Conservation (phyloP, 192 early-diverging fungal genomes). For the Coemansia sp. region DNA sequence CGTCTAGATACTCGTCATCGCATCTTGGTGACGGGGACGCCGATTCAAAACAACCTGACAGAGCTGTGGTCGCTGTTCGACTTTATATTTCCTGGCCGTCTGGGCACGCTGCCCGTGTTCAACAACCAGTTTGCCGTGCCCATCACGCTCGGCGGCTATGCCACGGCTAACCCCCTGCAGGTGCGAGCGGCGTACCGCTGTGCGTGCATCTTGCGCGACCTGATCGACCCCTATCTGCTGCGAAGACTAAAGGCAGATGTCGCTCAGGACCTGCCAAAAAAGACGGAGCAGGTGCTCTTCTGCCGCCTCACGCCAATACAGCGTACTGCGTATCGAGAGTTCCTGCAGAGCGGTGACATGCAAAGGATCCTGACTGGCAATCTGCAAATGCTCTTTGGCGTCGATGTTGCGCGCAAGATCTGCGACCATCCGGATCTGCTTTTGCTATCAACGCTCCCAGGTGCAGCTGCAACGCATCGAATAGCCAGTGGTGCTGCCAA, state of each 20-base stretch:
- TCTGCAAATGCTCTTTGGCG: slow-evolving; percentile 79
- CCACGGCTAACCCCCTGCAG: slow-evolving; percentile 82
- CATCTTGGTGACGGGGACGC: slow-evolving; percentile 72
- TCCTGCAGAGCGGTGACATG: slow-evolving; percentile 69
- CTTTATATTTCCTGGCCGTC: slow-evolving; percentile 69
- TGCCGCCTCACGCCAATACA: slow-evolving; percentile 79
- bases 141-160: slow-evolving; percentile 86
- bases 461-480: slow-evolving; percentile 17
- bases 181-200: slow-evolving; percentile 93
- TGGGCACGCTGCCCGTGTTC: slow-evolving; percentile 52
- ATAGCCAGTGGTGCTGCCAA: slow-evolving; percentile 6
- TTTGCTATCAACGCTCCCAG: slow-evolving; percentile 23
- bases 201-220: slow-evolving; percentile 81
- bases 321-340: slow-evolving; percentile 63
- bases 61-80: slow-evolving; percentile 81
- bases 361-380: slow-evolving; percentile 70
- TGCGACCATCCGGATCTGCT: slow-evolving; percentile 90
- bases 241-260: slow-evolving; percentile 91
- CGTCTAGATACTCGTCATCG: slow-evolving; percentile 65
- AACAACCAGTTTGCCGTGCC: slow-evolving; percentile 86
- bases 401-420: slow-evolving; percentile 90
- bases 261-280: slow-evolving; percentile 80
- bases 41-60: slow-evolving; percentile 74
- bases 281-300: slow-evolving; percentile 89
- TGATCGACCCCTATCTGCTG: slow-evolving; percentile 90